Evolutionary conservation across 257 asterid species (phyloP), one percentile per base, ranked within the genome.

Genomic region (Fraxinus americana): DNA sequence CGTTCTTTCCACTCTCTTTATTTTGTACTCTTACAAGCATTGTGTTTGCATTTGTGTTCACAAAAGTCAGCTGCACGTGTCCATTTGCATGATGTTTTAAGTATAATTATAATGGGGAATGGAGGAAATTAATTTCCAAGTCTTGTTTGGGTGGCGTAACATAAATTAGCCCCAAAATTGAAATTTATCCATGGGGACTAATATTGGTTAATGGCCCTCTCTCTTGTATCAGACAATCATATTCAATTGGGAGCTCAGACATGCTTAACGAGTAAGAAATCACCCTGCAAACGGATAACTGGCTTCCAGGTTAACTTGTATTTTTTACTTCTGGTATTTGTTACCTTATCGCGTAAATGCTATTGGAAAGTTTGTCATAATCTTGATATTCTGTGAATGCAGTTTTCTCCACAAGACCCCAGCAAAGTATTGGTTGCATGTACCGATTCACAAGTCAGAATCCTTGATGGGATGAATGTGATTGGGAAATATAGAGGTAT

Each of bases 371-470:
- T 59, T 38, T 68, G n/a, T 39, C 29, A 29, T 63, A 5, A 43
- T 61, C 59, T 73, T 59, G 72, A 41, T 38, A 36, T 65, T 70
- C 48, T 67, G 17, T 67, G 45, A 75, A 70, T 88, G 88, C 96
- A 94, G 99, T 94, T 89, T 82, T 87, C 86, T 74, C 94, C 97
- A 7, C 91, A 86, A 65, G 97, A 94, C 57, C 80, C 89, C 7
- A 85, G 86, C 73, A 94, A 91, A 84, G 86, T 91, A 35, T 75
- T 94, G 95, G 95, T 94, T 61, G 87, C 96, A n/a, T 91, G 88
- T 81, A 92, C 96, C 23, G 98, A 92, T 83, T 89, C 98, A 48
- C 91, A 91, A 67, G 87, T 92, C 83, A 87, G 94, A 88, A 83
- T 94, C 74, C 78, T 94, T n/a, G 84, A 84, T 34, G 90, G 94